Evolutionary conservation across 345 rosid genomes (phyloP).

Genomic region (Hypericum androsaemum): DNA sequence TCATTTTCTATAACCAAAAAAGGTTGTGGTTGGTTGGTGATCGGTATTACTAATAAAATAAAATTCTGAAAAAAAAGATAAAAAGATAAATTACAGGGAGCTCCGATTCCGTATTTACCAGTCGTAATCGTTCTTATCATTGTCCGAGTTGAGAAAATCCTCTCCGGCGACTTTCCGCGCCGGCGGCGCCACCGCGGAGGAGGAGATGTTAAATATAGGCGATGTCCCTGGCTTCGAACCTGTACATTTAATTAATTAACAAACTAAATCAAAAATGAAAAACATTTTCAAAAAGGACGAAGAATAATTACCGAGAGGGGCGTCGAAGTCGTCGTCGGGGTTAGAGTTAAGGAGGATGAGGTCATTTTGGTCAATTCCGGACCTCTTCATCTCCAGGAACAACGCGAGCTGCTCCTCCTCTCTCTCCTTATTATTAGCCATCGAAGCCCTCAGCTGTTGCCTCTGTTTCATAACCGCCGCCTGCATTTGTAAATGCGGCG

Average conservation of each 20-base stretch:
- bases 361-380: slow-evolving; percentile 64
- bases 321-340: neutral
- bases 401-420: slow-evolving; percentile 82
- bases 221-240: no score
- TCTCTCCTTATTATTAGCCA: slow-evolving; percentile 76
- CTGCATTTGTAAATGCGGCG: slow-evolving; percentile 43
- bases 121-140: slow-evolving; percentile 9
- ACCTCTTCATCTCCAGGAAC: slow-evolving; percentile 87
- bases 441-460: slow-evolving; percentile 63
- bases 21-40: no score
- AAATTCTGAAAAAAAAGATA: slow-evolving; percentile 1
- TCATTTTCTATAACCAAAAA: no score
- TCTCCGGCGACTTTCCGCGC: slow-evolving; percentile 14
- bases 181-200: slow-evolving; percentile 6
- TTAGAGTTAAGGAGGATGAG: slow-evolving; percentile 10
- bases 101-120: slow-evolving; percentile 12
- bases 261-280: neutral
- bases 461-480: slow-evolving; percentile 65
- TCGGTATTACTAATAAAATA: neutral
- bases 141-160: no score
- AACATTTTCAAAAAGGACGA: neutral
- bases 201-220: slow-evolving; percentile 1
- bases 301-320: neutral
- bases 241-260: neutral
- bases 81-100: neutral